Conservation (phyloP, 768 basidiomycete genomes). For the Dioszegia crocea region DNA sequence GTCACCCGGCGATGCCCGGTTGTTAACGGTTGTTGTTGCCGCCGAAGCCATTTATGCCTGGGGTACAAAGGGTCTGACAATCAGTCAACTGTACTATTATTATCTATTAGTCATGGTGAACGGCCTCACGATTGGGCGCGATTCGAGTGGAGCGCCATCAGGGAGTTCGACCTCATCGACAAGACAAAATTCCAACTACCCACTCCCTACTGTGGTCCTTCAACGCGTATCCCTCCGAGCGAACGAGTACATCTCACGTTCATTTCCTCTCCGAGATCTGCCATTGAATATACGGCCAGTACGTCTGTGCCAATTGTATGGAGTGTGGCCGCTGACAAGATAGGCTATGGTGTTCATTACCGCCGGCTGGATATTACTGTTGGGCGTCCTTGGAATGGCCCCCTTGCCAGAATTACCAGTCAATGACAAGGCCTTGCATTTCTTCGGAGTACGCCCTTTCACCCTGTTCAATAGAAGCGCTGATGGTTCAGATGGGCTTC, state of each 20-base stretch:
- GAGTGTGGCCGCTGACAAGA: not conserved
- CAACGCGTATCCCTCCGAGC: constrained; percentile 23
- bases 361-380: constrained; percentile 41
- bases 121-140: too few species aligned
- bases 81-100: too few species aligned
- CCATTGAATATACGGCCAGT: constrained; percentile 46
- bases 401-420: constrained; percentile 41
- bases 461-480: not conserved
- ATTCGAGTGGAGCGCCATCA: too few species aligned
- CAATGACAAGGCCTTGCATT: constrained; percentile 49
- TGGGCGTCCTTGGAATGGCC: constrained; percentile 45
- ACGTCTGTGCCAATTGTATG: constrained; percentile 2
- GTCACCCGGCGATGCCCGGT: too few species aligned
- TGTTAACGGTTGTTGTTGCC: too few species aligned
- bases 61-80: not conserved
- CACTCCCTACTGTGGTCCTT: constrained; percentile 31
- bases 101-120: too few species aligned
- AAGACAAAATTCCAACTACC: too few species aligned
- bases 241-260: constrained; percentile 18
- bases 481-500: constrained; percentile 35
- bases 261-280: constrained; percentile 35
- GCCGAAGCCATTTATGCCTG: not conserved
- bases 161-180: too few species aligned
- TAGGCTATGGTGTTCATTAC: constrained; percentile 41
- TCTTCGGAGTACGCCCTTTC: constrained; percentile 47